Evolutionary conservation across 1,284 basidiomycete genomes (phyloP).

Genomic region (Trametes polyzona): DNA sequence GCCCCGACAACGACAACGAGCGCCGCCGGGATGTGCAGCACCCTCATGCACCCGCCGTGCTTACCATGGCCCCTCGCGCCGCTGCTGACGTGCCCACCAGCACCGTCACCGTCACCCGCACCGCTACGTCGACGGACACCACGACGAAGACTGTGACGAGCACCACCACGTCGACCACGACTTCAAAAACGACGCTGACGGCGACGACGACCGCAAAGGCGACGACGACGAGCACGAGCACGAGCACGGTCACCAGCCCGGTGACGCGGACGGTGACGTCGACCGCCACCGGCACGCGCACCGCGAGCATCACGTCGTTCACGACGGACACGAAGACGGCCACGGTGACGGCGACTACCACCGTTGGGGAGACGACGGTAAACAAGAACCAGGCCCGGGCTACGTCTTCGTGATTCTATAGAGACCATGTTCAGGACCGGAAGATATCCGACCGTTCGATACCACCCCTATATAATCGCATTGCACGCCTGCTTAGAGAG

Average conservation of each 20-base stretch:
- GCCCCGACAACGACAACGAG: too few species aligned
- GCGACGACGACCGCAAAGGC: neutral
- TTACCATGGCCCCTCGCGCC: slow-evolving; percentile 1
- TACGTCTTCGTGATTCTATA: too few species aligned
- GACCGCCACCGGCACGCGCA: neutral
- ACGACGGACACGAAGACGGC: neutral
- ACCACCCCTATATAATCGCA: too few species aligned
- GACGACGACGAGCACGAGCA: neutral
- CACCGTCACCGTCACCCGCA: neutral
- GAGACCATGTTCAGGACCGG: too few species aligned
- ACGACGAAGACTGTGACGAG: neutral
- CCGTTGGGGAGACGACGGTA: neutral
- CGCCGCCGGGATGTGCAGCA: too few species aligned
- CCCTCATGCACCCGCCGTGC: neutral
- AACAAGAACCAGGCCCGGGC: neutral
- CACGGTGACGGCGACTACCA: neutral
- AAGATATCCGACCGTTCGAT: too few species aligned
- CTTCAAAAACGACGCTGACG: neutral
- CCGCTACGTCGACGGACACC: neutral
- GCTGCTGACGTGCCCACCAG: slow-evolving; percentile 41
- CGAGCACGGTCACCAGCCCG: slow-evolving; percentile 4
- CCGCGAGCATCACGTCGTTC: neutral
- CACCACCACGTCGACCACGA: neutral
- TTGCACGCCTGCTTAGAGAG: too few species aligned
- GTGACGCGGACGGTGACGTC: neutral